Percentiles rank a stretch among this genome's conserved stretches.
These are phyloP conservation scores for Ambrosiella xylebori DNA, from an alignment of 2,329 filamentous ascomycete genomes.

Conservation along the genomic window DNA sequence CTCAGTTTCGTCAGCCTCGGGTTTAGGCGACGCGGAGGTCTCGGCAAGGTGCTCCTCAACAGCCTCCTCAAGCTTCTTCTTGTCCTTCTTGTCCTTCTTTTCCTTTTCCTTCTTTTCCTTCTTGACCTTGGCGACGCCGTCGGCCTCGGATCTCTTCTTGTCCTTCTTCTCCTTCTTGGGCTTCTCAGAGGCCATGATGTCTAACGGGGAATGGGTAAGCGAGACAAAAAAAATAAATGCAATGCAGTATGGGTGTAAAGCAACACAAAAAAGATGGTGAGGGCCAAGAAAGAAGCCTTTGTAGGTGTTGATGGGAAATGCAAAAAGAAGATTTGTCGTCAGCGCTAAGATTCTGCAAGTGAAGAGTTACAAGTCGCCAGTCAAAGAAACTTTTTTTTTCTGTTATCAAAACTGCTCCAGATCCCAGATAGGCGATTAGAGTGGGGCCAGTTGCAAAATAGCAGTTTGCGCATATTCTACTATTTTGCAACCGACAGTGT, in stretches of 20 bases:
- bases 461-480: neutral
- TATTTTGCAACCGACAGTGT: constrained; percentile 1
- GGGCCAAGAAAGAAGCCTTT: neutral
- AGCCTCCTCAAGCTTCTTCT: constrained; percentile 55
- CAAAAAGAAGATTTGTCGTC: neutral
- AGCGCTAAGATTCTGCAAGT: neutral
- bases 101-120: constrained; percentile 47
- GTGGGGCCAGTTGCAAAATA: constrained; percentile 10
- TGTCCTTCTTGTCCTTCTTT: constrained; percentile 36
- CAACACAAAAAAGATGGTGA: neutral
- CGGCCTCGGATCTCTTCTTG: constrained; percentile 43
- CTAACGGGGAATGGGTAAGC: neutral
- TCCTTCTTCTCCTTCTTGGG: constrained; percentile 33
- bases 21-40: constrained; percentile 22
- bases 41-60: constrained; percentile 45
- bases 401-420: constrained; percentile 13
- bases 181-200: constrained; percentile 29
- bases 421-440: constrained; percentile 11
- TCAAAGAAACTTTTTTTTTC: constrained; percentile 13
- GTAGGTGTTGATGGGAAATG: neutral
- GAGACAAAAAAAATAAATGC: neutral
- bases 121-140: constrained; percentile 40
- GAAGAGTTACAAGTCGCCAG: neutral
- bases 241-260: constrained; percentile 3
- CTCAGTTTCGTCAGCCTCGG: constrained; percentile 23